phyloP scores from a whole-genome alignment of 2,329 filamentous ascomycete species.

The Diaporthe citrichinensis region DNA sequence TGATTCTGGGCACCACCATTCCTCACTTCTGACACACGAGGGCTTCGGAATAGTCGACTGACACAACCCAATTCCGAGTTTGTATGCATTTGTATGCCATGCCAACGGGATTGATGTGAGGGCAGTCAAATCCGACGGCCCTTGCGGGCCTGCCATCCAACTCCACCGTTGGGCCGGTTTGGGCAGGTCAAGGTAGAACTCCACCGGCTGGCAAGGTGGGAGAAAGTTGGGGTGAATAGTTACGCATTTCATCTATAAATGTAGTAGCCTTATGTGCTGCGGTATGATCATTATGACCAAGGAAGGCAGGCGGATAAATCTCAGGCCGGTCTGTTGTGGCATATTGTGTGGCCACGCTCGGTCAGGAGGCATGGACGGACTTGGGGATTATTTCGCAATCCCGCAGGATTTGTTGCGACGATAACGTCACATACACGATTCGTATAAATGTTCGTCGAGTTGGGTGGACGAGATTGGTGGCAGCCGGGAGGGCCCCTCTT shows the following conservation, averaged over 20 bases:
- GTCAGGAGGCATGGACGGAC: constrained; percentile 14
- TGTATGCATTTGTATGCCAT: neutral
- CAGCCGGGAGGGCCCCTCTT: constrained; percentile 1
- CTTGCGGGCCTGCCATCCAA: neutral
- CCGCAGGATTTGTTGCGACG: constrained; percentile 6
- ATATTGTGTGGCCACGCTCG: neutral
- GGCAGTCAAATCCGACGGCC: neutral
- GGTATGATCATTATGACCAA: neutral
- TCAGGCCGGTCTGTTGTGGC: neutral
- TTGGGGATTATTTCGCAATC: constrained; percentile 7
- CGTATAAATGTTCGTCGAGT: neutral
- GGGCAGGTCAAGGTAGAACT: neutral
- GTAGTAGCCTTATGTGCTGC: neutral
- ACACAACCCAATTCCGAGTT: neutral
- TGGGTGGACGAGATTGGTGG: neutral
- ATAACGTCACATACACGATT: constrained; percentile 15
- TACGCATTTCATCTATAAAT: neutral
- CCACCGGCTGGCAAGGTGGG: neutral
- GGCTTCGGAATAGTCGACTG: neutral
- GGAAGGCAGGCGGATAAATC: neutral
- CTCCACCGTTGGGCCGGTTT: neutral
- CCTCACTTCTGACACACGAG: neutral
- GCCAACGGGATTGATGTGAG: neutral
- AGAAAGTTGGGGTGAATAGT: neutral
- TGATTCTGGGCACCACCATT: neutral